Conservation (phyloP, 2,329 filamentous ascomycete species). For the Monosporascus ibericus region DNA sequence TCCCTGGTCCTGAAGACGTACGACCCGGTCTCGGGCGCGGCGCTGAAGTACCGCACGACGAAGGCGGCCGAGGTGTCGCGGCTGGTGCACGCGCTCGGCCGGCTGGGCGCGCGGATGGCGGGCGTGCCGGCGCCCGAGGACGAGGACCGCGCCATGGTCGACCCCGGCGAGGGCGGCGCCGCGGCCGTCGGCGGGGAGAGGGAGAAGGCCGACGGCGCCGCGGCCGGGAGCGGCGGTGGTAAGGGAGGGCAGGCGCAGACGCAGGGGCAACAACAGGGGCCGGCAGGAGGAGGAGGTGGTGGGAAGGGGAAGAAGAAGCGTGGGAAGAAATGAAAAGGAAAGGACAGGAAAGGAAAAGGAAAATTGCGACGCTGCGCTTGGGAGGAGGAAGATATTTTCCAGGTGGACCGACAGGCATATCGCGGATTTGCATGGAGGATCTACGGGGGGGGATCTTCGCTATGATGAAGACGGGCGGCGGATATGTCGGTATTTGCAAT, state of each 20-base stretch:
- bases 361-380: too few species aligned
- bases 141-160: constrained; percentile 35
- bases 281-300: constrained; percentile 20
- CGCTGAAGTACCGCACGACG: constrained; percentile 85
- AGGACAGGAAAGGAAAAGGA: not conserved
- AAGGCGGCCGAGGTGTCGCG: constrained; percentile 87
- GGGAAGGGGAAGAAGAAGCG: constrained; percentile 65
- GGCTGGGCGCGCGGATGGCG: constrained; percentile 65
- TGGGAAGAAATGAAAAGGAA: constrained; percentile 53
- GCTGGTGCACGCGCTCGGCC: constrained; percentile 70
- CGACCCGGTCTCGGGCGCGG: constrained; percentile 73
- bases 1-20: constrained; percentile 82
- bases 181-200: constrained; percentile 9
- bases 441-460: too few species aligned
- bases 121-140: constrained; percentile 38
- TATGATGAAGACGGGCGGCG: too few species aligned
- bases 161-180: constrained; percentile 23
- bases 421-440: too few species aligned
- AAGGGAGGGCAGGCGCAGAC: constrained; percentile 21
- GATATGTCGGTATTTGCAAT: too few species aligned
- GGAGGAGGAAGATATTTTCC: too few species aligned
- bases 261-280: constrained; percentile 20
- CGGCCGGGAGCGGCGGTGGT: constrained; percentile 11
- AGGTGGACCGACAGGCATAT: too few species aligned
- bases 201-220: constrained; percentile 6